Conservation (phyloP, 805 yeast species). For the Ogataea ganodermae region DNA sequence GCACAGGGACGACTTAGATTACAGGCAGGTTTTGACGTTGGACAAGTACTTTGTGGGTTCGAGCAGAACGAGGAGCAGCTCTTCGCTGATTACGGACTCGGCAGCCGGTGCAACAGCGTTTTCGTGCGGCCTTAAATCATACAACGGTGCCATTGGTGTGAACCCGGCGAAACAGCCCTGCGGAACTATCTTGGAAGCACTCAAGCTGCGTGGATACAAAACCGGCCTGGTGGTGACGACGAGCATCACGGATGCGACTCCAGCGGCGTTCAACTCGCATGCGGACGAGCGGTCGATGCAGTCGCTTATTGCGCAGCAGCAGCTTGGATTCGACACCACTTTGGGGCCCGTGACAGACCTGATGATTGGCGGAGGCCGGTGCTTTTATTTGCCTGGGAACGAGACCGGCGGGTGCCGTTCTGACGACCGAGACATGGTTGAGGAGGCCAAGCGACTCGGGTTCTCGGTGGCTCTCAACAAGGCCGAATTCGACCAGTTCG, state of each 20-base stretch:
- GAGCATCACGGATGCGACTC: conserved; percentile 91
- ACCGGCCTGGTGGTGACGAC: conserved; percentile 95
- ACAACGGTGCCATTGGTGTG: conserved; percentile 93
- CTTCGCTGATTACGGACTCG: conserved; percentile 83
- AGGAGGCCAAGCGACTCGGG: conserved; percentile 60
- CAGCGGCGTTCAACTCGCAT: conserved; percentile 86
- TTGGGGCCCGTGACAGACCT: conserved; percentile 80
- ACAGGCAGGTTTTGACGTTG: conserved; percentile 57
- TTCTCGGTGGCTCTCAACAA: conserved; percentile 67
- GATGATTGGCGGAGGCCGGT: conserved; percentile 89
- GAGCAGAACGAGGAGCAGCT: conserved; percentile 78
- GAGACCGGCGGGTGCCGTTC: conserved; percentile 64
- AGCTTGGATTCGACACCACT: conserved; percentile 71
- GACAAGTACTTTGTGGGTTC: conserved; percentile 79
- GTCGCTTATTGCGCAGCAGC: conserved; percentile 84
- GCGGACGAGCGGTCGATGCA: conserved; percentile 75
- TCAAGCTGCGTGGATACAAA: conserved; percentile 73
- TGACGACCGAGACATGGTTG: conserved; percentile 69
- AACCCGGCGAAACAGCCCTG: conserved; percentile 68
- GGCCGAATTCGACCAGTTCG: conserved; percentile 55
- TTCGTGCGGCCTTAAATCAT: conserved; percentile 78
- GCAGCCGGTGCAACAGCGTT: conserved; percentile 98
- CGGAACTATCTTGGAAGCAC: conserved; percentile 86
- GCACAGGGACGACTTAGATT: conserved; percentile 51
- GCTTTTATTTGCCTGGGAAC: conserved; percentile 66